Base-by-base conservation (phyloP, 345 rosid species). In the Citrus reticulata region DNA sequence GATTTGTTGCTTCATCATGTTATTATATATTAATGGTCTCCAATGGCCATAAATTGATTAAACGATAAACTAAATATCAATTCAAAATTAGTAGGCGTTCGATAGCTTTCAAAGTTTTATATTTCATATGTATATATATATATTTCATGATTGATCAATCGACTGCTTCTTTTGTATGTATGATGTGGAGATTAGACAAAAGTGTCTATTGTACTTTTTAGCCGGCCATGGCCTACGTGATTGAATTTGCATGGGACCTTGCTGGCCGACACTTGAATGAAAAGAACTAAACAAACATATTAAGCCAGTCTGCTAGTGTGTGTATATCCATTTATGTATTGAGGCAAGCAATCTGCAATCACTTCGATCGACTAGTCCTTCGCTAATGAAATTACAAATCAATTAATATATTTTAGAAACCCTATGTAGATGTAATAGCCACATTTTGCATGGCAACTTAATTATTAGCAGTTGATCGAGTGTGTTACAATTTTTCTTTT, bases 221-320 rank as follows among this genome's bases (percentile, higher is more conserved):
- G 81, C 68, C 82, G 79, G 75, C 78, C 61, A 68, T 81, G 78
- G 72, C 82, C 82, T 64, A 74, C 77, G 46, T 68, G 73, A 71
- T 29, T 70, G 49, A 73, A 32, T 68, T 6, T 58, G 55, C 80
- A 35, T 55, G 83, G 75, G 82, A 32, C 81, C 70, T 6, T 63
- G 60, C 70, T 60, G 69, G 82, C 75, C 79, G 78, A 78, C 84
- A 73, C 57, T 40, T 42, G 5, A 37, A 13, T 22, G 46, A 66
- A 19, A 29, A 17, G 34, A 34, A 39, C 42, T 19, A 16, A 32
- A 32, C 24, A 34, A 11, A 40, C 58, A 1, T 54, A 39, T 39
- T 39, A 54, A 16, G 58, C 51, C 51, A 46, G 17, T 13, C 51
- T 1, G 16, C 51, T 42, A 2, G 16, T 42, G 16, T 42, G 4